Percentiles rank a stretch among this genome's conserved stretches.
Conservation (phyloP, 495 filamentous ascomycete species). For the Annulohypoxylon stygium region DNA sequence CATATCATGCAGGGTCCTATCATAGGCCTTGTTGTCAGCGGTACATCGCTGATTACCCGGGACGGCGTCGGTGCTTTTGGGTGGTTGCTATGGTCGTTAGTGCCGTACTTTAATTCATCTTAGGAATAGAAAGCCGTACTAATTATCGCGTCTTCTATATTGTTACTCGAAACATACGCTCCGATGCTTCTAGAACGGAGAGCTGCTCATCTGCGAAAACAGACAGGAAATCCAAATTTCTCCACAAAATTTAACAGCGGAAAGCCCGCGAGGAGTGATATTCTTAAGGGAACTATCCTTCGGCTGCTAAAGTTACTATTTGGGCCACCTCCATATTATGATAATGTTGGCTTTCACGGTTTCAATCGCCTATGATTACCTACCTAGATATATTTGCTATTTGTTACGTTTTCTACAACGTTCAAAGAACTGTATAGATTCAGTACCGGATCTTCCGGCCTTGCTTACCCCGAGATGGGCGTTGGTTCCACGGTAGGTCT, state of each 20-base stretch:
- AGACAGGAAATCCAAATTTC: not conserved
- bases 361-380: slow-evolving; percentile 1
- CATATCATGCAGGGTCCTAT: not conserved
- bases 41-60: not conserved
- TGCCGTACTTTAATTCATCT: not conserved
- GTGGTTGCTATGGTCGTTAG: not conserved
- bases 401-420: slow-evolving; percentile 81
- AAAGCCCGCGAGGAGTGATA: not conserved
- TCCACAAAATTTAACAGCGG: not conserved
- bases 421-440: slow-evolving; percentile 77
- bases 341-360: not conserved
- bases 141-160: not conserved
- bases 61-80: not conserved
- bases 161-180: not conserved
- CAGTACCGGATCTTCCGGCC: slow-evolving; percentile 72
- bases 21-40: not conserved
- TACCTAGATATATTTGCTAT: slow-evolving; percentile 75
- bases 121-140: not conserved
- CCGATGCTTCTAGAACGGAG: not conserved
- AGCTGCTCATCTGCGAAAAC: not conserved
- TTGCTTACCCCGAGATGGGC: slow-evolving; percentile 74
- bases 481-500: slow-evolving; percentile 64
- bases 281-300: not conserved
- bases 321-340: not conserved
- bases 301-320: not conserved